Conservation (phyloP, 495 filamentous ascomycete species). For the Cladorrhinum samala region DNA sequence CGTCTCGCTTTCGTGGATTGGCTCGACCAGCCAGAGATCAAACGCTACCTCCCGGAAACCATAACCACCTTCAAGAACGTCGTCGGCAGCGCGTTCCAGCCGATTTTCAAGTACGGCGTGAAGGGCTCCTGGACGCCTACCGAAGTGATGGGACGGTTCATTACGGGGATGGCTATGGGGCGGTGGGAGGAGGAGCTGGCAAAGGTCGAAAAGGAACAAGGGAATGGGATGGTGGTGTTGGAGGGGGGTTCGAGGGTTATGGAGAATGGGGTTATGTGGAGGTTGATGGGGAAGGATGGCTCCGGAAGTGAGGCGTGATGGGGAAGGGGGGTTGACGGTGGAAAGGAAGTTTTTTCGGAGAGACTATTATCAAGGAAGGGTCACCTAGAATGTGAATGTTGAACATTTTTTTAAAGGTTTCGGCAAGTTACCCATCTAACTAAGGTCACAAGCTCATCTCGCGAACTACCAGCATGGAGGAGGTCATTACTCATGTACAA, state of each 20-base stretch:
- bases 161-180: slow-evolving; percentile 56
- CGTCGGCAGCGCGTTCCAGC: slow-evolving; percentile 16
- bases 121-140: slow-evolving; percentile 36
- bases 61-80: slow-evolving; percentile 1
- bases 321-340: no score
- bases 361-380: no score
- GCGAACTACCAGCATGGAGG: no score
- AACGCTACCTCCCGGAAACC: slow-evolving; percentile 36
- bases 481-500: no score
- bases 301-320: no score
- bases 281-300: slow-evolving; percentile 33
- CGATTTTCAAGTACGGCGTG: background rate
- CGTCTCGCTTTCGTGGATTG: slow-evolving; percentile 51
- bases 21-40: slow-evolving; percentile 41
- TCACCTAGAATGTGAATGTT: no score
- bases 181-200: slow-evolving; percentile 38
- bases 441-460: no score
- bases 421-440: no score
- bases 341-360: no score
- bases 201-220: slow-evolving; percentile 33
- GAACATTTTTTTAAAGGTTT: no score
- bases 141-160: slow-evolving; percentile 30
- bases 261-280: slow-evolving; percentile 43
- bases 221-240: slow-evolving; percentile 36
- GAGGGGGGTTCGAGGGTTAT: slow-evolving; percentile 41